Percentiles rank a stretch among this genome's conserved stretches.
phyloP scores from a whole-genome alignment of 768 basidiomycete genomes.

The Agrocybe pediades region DNA sequence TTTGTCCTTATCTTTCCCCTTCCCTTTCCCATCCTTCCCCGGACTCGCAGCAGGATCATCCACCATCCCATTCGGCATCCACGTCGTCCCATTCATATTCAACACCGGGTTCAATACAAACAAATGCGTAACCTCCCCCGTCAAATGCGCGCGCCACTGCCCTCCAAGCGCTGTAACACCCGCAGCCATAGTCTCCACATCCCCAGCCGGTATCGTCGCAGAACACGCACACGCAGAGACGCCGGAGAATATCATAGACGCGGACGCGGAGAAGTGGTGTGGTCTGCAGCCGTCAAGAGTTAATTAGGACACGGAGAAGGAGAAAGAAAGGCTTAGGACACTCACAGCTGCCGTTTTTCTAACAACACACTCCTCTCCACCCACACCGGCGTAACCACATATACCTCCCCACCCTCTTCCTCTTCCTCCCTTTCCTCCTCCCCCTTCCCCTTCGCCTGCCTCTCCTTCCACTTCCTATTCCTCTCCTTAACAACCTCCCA shows the following conservation, averaged over 20 bases:
- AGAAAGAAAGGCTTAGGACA: constrained; percentile 4
- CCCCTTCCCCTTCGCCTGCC: constrained; percentile 30
- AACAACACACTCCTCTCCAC: constrained; percentile 66
- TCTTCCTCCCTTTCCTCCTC: constrained; percentile 35
- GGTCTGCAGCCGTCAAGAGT: constrained; percentile 32
- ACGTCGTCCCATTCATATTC: neutral
- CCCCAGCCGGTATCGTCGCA: constrained; percentile 60
- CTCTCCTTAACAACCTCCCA: constrained; percentile 43
- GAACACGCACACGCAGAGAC: constrained; percentile 62
- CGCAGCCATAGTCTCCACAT: constrained; percentile 72
- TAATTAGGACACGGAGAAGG: neutral
- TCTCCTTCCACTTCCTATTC: constrained; percentile 29
- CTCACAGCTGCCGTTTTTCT: constrained; percentile 59
- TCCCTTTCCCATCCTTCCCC: neutral
- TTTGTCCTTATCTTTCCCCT: neutral
- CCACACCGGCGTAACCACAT: constrained; percentile 50
- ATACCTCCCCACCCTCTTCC: constrained; percentile 6
- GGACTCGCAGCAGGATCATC: neutral
- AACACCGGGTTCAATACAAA: constrained; percentile 55
- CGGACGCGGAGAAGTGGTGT: constrained; percentile 74
- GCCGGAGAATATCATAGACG: constrained; percentile 80
- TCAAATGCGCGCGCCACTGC: constrained; percentile 75
- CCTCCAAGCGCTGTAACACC: constrained; percentile 80
- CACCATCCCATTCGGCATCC: neutral
- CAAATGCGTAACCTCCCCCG: constrained; percentile 86